Percentiles rank a stretch among this genome's conserved stretches.
phyloP scores from a whole-genome alignment of 1,284 basidiomycete genomes.

The Leccinum huronense region DNA sequence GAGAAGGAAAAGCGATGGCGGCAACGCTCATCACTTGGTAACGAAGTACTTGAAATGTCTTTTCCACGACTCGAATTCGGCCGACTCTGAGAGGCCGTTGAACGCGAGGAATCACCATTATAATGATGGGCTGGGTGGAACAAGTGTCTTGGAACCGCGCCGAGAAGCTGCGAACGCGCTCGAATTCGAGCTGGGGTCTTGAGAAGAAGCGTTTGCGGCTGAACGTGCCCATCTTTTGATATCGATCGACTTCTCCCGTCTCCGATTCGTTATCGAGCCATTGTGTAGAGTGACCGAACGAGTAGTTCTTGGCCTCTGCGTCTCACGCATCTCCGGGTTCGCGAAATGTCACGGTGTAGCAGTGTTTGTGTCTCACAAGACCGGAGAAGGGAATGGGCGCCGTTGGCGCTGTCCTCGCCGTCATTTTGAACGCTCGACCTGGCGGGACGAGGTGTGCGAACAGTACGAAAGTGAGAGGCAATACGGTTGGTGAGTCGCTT shows the following conservation, averaged over 20 bases:
- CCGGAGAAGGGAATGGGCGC: slow-evolving; percentile 32
- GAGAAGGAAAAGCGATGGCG: slow-evolving; percentile 33
- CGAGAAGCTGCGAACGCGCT: slow-evolving; percentile 6
- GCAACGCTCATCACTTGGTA: slow-evolving; percentile 22
- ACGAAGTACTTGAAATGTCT: slow-evolving; percentile 20
- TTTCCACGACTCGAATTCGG: slow-evolving; percentile 26
- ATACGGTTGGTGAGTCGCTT: slow-evolving; percentile 44
- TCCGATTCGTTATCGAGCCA: slow-evolving; percentile 25
- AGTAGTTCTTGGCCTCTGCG: slow-evolving; percentile 19
- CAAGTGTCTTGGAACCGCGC: slow-evolving; percentile 21
- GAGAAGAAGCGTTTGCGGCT: slow-evolving; percentile 23
- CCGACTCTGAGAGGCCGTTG: slow-evolving; percentile 23
- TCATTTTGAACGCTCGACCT: slow-evolving; percentile 28
- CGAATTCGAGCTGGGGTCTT: slow-evolving; percentile 18
- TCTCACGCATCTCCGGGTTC: slow-evolving; percentile 19
- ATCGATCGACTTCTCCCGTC: slow-evolving; percentile 29
- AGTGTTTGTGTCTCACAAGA: slow-evolving; percentile 23
- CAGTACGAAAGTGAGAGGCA: slow-evolving; percentile 47
- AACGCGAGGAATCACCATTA: slow-evolving; percentile 17
- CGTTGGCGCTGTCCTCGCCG: slow-evolving; percentile 33
- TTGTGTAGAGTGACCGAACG: slow-evolving; percentile 23
- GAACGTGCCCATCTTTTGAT: slow-evolving; percentile 37
- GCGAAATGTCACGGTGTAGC: slow-evolving; percentile 8
- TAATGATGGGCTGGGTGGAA: slow-evolving; percentile 10
- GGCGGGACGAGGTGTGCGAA: slow-evolving; percentile 40